phyloP scores from a whole-genome alignment of 176 grass and related monocot species.

The Saccharum officinarum region DNA sequence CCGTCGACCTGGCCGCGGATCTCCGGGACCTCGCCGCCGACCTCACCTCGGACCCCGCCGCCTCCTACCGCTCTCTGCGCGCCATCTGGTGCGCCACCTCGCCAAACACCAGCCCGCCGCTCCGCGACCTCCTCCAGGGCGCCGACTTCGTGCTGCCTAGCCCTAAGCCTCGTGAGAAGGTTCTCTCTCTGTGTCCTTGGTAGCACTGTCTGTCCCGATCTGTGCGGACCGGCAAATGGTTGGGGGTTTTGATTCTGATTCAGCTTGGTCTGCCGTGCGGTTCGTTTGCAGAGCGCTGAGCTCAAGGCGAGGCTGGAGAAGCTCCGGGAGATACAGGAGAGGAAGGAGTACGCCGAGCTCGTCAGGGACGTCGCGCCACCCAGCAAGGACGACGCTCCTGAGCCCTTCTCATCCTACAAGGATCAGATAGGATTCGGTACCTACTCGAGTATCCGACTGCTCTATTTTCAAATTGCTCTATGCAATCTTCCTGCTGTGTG shows the following conservation, averaged over 20 bases:
- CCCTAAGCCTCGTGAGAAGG: conserved; percentile 85
- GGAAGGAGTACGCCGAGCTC: conserved; percentile 79
- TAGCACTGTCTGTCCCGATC: neutral
- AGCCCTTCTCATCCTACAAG: conserved; percentile 94
- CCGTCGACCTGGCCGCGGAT: conserved; percentile 35
- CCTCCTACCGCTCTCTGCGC: conserved; percentile 61
- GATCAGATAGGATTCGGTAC: conserved; percentile 96
- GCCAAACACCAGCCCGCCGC: conserved; percentile 49
- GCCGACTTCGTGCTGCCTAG: conserved; percentile 60
- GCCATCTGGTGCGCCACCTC: conserved; percentile 67
- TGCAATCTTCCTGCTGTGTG: too few species aligned
- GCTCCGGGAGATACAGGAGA: conserved; percentile 79
- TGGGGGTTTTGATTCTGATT: neutral
- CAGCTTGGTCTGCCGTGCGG: neutral
- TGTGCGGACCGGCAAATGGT: neutral
- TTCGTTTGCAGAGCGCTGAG: conserved; percentile 64
- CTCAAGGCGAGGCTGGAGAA: conserved; percentile 84
- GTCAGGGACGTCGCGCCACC: conserved; percentile 63
- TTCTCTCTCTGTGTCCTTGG: neutral
- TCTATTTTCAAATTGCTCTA: neutral
- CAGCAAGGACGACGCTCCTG: conserved; percentile 54
- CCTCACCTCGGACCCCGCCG: conserved; percentile 40
- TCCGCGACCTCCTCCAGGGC: conserved; percentile 51
- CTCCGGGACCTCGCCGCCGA: conserved; percentile 43
- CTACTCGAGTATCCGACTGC: conserved; percentile 16